A percentile compares a stretch with the other conserved stretches of the same genome.
Conservation (phyloP, 1,284 basidiomycete genomes). For the Leccinum subrobustum region DNA sequence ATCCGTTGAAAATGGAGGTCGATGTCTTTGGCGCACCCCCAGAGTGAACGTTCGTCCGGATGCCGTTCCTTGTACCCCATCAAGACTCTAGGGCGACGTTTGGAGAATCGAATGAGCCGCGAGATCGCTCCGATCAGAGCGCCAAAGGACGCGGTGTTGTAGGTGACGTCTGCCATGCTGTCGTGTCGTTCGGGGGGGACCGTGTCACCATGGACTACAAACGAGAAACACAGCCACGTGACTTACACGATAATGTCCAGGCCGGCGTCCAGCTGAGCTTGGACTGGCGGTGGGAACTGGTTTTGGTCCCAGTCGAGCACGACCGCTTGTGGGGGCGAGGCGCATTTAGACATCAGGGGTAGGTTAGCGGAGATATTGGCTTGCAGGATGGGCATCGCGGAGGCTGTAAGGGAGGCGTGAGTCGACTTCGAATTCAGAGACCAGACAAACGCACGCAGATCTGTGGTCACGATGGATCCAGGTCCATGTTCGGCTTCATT, state of each 20-base stretch:
- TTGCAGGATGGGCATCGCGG: slow-evolving; percentile 75
- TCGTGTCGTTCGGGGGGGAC: background rate
- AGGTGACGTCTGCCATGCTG: slow-evolving; percentile 89
- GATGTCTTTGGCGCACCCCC: slow-evolving; percentile 54
- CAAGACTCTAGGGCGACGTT: slow-evolving; percentile 49
- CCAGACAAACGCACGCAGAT: slow-evolving; percentile 57
- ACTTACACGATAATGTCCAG: slow-evolving; percentile 61
- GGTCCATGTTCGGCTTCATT: slow-evolving; percentile 9
- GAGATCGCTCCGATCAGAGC: slow-evolving; percentile 58
- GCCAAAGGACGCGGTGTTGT: slow-evolving; percentile 83
- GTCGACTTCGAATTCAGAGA: background rate
- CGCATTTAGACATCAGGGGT: slow-evolving; percentile 30
- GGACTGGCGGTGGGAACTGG: slow-evolving; percentile 47
- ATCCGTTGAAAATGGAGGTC: slow-evolving; percentile 57
- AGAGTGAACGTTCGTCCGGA: slow-evolving; percentile 66
- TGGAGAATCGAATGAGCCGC: slow-evolving; percentile 39
- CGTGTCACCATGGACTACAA: background rate
- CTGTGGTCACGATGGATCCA: slow-evolving; percentile 62
- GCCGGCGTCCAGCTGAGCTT: slow-evolving; percentile 38
- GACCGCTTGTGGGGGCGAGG: slow-evolving; percentile 36
- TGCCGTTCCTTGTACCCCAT: slow-evolving; percentile 86
- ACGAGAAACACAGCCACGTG: background rate
- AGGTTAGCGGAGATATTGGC: slow-evolving; percentile 65
- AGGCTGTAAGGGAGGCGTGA: slow-evolving; percentile 44
- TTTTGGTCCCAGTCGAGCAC: slow-evolving; percentile 77